A percentile compares a stretch with the other conserved stretches of the same genome.
These are phyloP conservation scores for Prototheca cutis DNA, from an alignment of 163 green algal genomes.

Conservation along the genomic window DNA sequence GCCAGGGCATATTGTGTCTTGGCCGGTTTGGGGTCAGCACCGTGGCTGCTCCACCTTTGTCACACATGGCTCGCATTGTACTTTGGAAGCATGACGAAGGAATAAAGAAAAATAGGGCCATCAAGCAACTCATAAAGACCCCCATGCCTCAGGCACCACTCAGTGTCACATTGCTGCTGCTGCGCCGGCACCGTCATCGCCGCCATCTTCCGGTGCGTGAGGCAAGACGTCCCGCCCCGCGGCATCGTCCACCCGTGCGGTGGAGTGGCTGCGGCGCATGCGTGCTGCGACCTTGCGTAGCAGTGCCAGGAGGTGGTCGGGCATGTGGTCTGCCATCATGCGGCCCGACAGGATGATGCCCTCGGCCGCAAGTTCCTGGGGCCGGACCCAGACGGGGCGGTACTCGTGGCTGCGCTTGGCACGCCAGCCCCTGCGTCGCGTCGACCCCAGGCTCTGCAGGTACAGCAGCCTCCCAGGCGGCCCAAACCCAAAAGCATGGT, in stretches of 20 bases:
- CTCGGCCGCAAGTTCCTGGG: constrained; percentile 30
- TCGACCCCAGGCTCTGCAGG: constrained; percentile 14
- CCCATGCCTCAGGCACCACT: too few species aligned
- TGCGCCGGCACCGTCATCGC: too few species aligned
- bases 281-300: not conserved
- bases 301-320: constrained; percentile 16
- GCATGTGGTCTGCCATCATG: constrained; percentile 26
- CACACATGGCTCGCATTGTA: too few species aligned
- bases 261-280: constrained; percentile 1
- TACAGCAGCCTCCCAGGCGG: constrained; percentile 13
- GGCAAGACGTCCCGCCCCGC: constrained; percentile 6
- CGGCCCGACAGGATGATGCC: constrained; percentile 46
- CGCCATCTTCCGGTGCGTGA: too few species aligned
- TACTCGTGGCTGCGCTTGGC: constrained; percentile 19
- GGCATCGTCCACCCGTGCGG: constrained; percentile 1
- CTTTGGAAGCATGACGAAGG: too few species aligned
- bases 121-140: too few species aligned
- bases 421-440: not conserved
- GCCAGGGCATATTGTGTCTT: too few species aligned
- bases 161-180: too few species aligned
- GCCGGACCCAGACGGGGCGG: constrained; percentile 41
- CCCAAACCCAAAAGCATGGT: not conserved
- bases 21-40: too few species aligned
- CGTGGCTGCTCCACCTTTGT: too few species aligned
- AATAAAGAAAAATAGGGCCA: too few species aligned